Percentiles rank a stretch among this genome's conserved stretches.
Evolutionary conservation across 192 early-diverging fungal genomes (phyloP).

Genomic region (Dimargaris xerosporica): DNA sequence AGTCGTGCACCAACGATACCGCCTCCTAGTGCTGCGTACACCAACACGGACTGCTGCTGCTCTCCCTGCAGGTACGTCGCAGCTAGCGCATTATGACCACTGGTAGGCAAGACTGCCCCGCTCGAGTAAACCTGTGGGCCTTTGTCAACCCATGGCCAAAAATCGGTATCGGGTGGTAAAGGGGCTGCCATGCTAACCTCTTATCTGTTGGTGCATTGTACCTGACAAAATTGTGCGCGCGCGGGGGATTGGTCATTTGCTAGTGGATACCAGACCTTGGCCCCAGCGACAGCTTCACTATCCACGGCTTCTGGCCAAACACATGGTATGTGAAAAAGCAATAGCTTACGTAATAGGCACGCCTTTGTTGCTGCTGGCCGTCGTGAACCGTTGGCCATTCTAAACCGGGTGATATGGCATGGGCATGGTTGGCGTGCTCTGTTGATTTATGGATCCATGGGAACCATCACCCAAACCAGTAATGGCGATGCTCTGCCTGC

Average conservation of each 20-base stretch:
- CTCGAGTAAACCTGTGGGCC: background rate
- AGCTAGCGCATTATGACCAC: background rate
- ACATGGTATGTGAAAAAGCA: constrained; percentile 17
- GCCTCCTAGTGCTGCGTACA: constrained; percentile 29
- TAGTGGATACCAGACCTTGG: constrained; percentile 20
- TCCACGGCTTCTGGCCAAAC: constrained; percentile 28
- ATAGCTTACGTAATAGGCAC: too few relatives aligned
- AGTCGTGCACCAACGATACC: constrained; percentile 24
- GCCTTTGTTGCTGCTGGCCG: too few relatives aligned
- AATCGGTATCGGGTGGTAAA: background rate
- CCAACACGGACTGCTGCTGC: constrained; percentile 24
- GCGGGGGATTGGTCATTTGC: background rate
- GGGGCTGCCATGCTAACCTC: background rate
- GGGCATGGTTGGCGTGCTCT: background rate
- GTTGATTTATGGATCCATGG: background rate
- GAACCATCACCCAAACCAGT: background rate
- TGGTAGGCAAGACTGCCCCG: background rate
- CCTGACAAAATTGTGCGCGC: background rate
- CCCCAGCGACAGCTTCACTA: constrained; percentile 23
- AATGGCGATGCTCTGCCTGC: background rate
- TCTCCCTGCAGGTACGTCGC: constrained; percentile 13
- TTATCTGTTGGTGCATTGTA: background rate
- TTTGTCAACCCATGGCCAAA: background rate
- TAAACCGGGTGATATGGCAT: background rate
- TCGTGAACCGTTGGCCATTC: background rate